phyloP scores from a whole-genome alignment of 768 basidiomycete genomes.

The Suillus bovinus region DNA sequence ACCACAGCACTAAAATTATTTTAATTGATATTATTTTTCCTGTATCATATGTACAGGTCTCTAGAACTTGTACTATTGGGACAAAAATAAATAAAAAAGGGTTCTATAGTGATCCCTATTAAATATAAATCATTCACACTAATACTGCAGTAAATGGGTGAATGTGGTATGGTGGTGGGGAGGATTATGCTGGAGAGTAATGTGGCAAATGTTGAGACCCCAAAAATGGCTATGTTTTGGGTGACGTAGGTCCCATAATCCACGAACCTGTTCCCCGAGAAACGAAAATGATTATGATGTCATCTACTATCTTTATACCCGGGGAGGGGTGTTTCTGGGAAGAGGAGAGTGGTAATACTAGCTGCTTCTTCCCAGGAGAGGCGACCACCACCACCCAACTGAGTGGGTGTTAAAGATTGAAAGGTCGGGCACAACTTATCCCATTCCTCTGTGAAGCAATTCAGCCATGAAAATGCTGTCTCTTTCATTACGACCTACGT shows the following conservation, averaged over 20 bases:
- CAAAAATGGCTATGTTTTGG: too few species aligned
- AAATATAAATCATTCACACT: not conserved
- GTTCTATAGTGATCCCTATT: not conserved
- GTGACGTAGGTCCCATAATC: too few species aligned
- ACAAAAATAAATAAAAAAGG: not conserved
- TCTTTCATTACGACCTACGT: not conserved
- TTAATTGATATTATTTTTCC: too few species aligned
- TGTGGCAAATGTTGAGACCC: not conserved
- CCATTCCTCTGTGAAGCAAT: slow-evolving; percentile 21
- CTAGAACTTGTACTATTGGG: not conserved
- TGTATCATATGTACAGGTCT: not conserved
- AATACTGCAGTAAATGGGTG: too few species aligned
- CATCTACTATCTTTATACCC: not conserved
- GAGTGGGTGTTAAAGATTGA: slow-evolving; percentile 18
- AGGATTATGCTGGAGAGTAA: not conserved
- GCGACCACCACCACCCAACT: slow-evolving; percentile 21
- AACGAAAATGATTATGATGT: not conserved
- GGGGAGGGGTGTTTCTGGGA: slow-evolving; percentile 10
- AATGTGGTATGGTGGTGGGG: not conserved
- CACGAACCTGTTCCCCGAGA: too few species aligned
- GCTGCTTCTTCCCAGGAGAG: slow-evolving; percentile 19
- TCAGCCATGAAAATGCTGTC: not conserved
- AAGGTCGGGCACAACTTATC: slow-evolving; percentile 26
- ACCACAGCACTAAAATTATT: too few species aligned
- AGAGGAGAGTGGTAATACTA: slow-evolving; percentile 19